Evolutionary conservation across 208 protist genomes (phyloP).

Genomic region (Trypanosoma grayi): DNA sequence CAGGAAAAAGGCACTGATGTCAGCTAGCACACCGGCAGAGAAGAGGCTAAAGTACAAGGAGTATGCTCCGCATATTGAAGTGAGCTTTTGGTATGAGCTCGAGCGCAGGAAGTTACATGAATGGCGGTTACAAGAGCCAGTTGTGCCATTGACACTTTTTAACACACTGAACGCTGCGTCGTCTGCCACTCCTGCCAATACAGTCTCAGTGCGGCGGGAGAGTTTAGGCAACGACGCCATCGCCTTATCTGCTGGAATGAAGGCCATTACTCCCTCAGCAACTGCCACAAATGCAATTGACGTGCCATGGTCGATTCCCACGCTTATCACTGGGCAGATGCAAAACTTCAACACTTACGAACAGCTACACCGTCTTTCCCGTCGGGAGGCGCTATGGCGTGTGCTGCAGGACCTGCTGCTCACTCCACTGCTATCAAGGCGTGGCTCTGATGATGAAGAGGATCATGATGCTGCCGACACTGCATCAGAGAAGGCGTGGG

Average conservation of each 20-base stretch:
- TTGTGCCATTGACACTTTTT: slow-evolving; percentile 36
- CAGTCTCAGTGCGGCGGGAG: slow-evolving; percentile 32
- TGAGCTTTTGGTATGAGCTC: slow-evolving; percentile 63
- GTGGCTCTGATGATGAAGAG: slow-evolving; percentile 9
- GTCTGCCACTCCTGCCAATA: slow-evolving; percentile 28
- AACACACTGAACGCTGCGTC: slow-evolving; percentile 21
- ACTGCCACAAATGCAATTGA: background rate
- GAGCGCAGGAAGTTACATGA: slow-evolving; percentile 45
- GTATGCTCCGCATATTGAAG: slow-evolving; percentile 38
- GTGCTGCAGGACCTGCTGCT: slow-evolving; percentile 25
- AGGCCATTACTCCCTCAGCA: background rate
- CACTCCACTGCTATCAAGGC: slow-evolving; percentile 18
- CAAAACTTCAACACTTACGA: slow-evolving; percentile 41
- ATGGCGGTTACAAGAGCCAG: slow-evolving; percentile 53
- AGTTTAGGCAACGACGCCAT: slow-evolving; percentile 16
- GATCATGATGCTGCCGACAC: background rate
- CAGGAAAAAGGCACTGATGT: background rate
- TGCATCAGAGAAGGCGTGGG: slow-evolving; percentile 28
- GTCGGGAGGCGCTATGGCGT: slow-evolving; percentile 17
- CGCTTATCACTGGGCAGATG: slow-evolving; percentile 22
- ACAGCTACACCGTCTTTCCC: slow-evolving; percentile 15
- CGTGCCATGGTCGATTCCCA: slow-evolving; percentile 2
- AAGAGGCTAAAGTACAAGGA: slow-evolving; percentile 27
- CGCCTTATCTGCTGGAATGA: background rate
- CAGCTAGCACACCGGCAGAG: background rate